These are phyloP conservation scores for Leucaena leucocephala DNA, from an alignment of 306 rosid genomes.

Conservation along the genomic window DNA sequence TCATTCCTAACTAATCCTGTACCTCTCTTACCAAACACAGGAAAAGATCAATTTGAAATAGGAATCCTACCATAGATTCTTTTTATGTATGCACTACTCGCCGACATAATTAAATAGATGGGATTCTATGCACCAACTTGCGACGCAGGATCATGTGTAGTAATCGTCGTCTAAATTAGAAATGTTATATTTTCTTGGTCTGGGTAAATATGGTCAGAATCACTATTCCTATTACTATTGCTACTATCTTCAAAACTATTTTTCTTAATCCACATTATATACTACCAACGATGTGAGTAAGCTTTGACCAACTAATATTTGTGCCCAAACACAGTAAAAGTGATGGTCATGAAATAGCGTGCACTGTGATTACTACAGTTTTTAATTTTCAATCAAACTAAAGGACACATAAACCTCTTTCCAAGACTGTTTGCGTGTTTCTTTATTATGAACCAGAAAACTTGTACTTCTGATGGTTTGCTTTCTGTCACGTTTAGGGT, in stretches of 20 bases:
- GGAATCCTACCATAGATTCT: background rate
- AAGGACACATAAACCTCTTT: conserved; percentile 1
- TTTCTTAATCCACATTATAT: background rate
- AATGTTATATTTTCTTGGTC: conserved; percentile 6
- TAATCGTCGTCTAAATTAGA: background rate
- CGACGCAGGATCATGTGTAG: background rate
- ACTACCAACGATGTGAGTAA: conserved; percentile 23
- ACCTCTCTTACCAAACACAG: background rate
- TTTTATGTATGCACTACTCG: background rate
- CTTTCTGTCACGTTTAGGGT: background rate
- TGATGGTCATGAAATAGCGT: conserved; percentile 39
- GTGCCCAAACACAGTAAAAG: conserved; percentile 2
- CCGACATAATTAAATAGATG: background rate
- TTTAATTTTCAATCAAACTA: background rate
- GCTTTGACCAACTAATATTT: conserved; percentile 28
- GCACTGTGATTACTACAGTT: background rate
- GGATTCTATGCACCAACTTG: background rate
- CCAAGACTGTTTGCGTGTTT: background rate
- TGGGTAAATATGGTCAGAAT: background rate
- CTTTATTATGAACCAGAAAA: background rate
- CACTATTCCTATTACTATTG: background rate
- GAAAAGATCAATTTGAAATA: background rate
- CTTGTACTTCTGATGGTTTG: background rate
- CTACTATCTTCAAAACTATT: background rate
- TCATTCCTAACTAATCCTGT: background rate